These are phyloP conservation scores for Colletotrichum costaricense DNA, from an alignment of 2,329 filamentous ascomycete species.

Conservation along the genomic window DNA sequence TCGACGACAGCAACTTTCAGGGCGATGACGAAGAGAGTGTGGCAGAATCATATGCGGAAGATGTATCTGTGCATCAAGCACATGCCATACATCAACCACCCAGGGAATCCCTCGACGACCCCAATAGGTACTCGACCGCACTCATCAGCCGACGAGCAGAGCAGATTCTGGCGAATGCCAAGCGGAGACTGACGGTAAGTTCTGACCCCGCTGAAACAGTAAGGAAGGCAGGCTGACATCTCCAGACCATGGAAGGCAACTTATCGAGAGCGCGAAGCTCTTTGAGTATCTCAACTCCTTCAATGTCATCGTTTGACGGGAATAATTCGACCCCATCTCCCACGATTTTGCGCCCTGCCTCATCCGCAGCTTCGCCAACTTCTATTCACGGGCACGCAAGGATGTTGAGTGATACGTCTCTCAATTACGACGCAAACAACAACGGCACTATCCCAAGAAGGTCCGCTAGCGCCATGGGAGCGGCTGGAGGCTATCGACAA, in stretches of 20 bases:
- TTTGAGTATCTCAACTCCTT: conserved; percentile 58
- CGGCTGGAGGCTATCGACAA: conserved; percentile 68
- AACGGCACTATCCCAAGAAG: conserved; percentile 56
- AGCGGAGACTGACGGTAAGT: conserved; percentile 85
- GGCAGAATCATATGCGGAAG: conserved; percentile 66
- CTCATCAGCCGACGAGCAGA: conserved; percentile 87
- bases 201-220: background rate
- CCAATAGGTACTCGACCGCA: conserved; percentile 75
- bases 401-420: conserved; percentile 65
- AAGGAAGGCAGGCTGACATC: conserved; percentile 38
- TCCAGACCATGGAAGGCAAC: conserved; percentile 92
- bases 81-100: conserved; percentile 41
- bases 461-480: conserved; percentile 73
- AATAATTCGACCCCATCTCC: conserved; percentile 66
- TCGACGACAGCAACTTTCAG: conserved; percentile 74
- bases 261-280: conserved; percentile 81
- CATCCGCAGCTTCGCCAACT: conserved; percentile 38
- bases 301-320: conserved; percentile 51
- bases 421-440: conserved; percentile 45
- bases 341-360: conserved; percentile 52
- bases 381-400: conserved; percentile 64
- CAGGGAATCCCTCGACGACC: conserved; percentile 42
- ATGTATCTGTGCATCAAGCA: conserved; percentile 48
- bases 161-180: conserved; percentile 91
- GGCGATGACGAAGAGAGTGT: conserved; percentile 76